Evolutionary conservation across 495 filamentous ascomycete genomes (phyloP).

Genomic region (Chaetomidium leptoderma): DNA sequence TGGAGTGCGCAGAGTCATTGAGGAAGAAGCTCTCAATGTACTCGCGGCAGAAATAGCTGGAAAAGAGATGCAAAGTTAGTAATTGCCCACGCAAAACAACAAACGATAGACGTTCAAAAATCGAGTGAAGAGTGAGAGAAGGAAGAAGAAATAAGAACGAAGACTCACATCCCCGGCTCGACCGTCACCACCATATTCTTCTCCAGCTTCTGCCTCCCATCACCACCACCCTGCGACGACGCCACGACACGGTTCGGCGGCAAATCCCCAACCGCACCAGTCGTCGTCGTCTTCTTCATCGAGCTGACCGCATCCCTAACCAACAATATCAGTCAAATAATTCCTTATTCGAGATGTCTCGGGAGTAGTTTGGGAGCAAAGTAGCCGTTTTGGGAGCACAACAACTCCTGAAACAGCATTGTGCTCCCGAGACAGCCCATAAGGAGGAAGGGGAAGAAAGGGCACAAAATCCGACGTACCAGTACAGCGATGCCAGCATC

Average conservation of each 20-base stretch:
- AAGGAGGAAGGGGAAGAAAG: too few relatives aligned
- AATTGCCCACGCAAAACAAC: too few relatives aligned
- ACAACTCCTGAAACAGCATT: too few relatives aligned
- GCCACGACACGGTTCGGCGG: too few relatives aligned
- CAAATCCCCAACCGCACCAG: background rate
- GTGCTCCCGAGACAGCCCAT: too few relatives aligned
- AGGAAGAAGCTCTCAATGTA: conserved; percentile 62
- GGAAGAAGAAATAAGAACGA: background rate
- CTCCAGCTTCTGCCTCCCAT: conserved; percentile 44
- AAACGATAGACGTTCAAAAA: too few relatives aligned
- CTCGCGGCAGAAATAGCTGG: conserved; percentile 59
- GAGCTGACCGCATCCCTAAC: background rate
- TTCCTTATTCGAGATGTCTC: too few relatives aligned
- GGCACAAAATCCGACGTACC: too few relatives aligned
- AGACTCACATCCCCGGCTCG: conserved; percentile 71
- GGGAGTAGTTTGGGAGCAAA: too few relatives aligned
- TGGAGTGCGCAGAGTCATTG: conserved; percentile 53
- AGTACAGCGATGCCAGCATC: conserved; percentile 12
- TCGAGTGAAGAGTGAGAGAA: conserved; percentile 38
- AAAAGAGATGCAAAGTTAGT: too few relatives aligned
- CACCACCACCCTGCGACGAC: background rate
- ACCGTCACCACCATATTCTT: conserved; percentile 79
- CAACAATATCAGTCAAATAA: too few relatives aligned
- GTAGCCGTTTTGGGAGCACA: too few relatives aligned
- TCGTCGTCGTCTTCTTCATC: background rate